Base-by-base conservation (phyloP, 2,329 filamentous ascomycete genomes). In the Alternaria sp. region DNA sequence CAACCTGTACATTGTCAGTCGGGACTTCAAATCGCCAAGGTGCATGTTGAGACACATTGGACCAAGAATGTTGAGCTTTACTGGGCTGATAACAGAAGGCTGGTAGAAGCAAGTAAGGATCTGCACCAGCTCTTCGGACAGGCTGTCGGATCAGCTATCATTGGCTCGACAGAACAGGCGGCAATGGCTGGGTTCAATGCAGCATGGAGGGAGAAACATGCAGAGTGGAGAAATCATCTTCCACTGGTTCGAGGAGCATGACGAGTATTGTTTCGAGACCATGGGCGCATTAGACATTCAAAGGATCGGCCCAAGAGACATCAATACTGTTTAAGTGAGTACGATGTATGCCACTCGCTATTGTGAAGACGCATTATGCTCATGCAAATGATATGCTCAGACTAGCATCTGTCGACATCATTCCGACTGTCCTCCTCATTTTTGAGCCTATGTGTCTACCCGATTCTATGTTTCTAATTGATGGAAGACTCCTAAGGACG, bases 61-160 rank as follows among this genome's bases (percentile, higher is more conserved):
- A 48, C 58, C n/a, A 11, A 38, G 11, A 8, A 12, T 48, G 36
- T 28, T 18, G 34, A 44, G 38, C 25, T 41, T 70, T 67, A 38
- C 14, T 36, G 4, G 11, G 20, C 12, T 9, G 22, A 27, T 8
- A 57, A 67, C n/a, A 38, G 28, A n/a, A 48, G 40, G 5, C 53
- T 74, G 12, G 58, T 57, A 12, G 46, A 54, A 3, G 71, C 69
- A 12, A 69, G 62, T 22, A 55, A 41, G 10, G 61, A 72, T 10
- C 58, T 79, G 28, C 74, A 78, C 46, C 12, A 43, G 1, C 60
- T 77, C 2, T 79, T 73, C 25, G 73, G 66, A 0, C 56, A 70
- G 8, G 74, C 72, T 1, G 71, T 79, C 43, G 52, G 62, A 34
- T 51, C 57, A 7, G 65, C 63, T 20, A 65, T 79, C 28, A 62